Evolutionary conservation across 495 filamentous ascomycete genomes (phyloP).

Genomic region (Barbatosphaeria neglecta): DNA sequence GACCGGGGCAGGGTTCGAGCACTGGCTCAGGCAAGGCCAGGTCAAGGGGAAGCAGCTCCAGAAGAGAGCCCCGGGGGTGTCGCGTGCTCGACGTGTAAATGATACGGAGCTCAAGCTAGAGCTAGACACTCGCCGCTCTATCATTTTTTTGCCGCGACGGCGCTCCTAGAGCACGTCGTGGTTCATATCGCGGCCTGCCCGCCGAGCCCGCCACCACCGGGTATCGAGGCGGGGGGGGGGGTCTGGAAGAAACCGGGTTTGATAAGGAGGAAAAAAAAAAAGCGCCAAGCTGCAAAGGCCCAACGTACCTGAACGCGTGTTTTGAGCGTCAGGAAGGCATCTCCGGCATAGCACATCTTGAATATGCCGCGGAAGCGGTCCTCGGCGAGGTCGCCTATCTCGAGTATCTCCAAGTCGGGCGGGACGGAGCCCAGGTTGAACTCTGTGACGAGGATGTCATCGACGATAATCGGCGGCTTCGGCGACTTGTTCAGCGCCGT

Average conservation of each 20-base stretch:
- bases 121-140: background rate
- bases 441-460: constrained; percentile 97
- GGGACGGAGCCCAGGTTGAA: constrained; percentile 88
- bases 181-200: background rate
- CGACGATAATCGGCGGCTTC: constrained; percentile 97
- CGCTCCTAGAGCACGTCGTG: background rate
- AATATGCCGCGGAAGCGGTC: constrained; percentile 97
- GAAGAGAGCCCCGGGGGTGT: background rate
- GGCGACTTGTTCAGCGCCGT: constrained; percentile 94
- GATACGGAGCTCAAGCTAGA: background rate
- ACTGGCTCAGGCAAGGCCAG: background rate
- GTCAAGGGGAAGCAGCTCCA: background rate
- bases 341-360: constrained; percentile 94
- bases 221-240: no score
- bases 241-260: no score
- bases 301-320: constrained; percentile 75
- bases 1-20: background rate
- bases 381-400: constrained; percentile 93
- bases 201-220: background rate
- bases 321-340: constrained; percentile 86
- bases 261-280: background rate
- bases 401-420: constrained; percentile 87
- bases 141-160: background rate
- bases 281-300: constrained; percentile 1
- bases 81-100: background rate